These are phyloP conservation scores for Moelleriella libera DNA, from an alignment of 2,329 filamentous ascomycete species.

Conservation along the genomic window DNA sequence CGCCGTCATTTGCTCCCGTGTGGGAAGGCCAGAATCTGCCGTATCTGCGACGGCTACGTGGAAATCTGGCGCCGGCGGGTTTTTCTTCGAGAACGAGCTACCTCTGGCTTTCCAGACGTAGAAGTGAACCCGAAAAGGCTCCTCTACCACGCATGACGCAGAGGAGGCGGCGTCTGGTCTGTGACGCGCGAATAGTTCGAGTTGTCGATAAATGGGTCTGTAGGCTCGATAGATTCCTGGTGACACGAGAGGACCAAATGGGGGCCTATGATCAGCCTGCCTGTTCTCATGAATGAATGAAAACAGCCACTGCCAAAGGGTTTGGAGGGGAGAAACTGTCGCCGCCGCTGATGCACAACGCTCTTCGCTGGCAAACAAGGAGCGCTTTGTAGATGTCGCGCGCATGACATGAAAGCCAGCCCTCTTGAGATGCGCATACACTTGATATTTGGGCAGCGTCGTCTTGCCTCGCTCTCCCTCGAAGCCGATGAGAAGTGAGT, in stretches of 20 bases:
- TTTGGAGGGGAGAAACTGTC: constrained; percentile 8
- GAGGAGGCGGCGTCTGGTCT: constrained; percentile 29
- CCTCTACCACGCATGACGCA: constrained; percentile 10
- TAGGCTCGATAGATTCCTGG: constrained; percentile 55
- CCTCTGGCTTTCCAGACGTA: constrained; percentile 61
- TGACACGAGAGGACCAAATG: constrained; percentile 43
- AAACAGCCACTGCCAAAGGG: constrained; percentile 39
- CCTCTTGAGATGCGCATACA: constrained; percentile 74
- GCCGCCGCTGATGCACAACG: not conserved
- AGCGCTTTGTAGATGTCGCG: constrained; percentile 24
- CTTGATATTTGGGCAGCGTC: constrained; percentile 68
- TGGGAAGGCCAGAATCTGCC: constrained; percentile 55
- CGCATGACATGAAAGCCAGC: constrained; percentile 70
- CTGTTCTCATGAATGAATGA: constrained; percentile 23
- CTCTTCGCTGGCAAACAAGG: constrained; percentile 11
- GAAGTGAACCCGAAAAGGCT: constrained; percentile 61
- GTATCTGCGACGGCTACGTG: constrained; percentile 72
- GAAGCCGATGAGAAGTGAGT: constrained; percentile 66
- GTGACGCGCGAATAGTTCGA: constrained; percentile 61
- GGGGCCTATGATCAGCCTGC: constrained; percentile 5
- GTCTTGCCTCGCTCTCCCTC: constrained; percentile 47
- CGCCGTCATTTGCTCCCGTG: constrained; percentile 53
- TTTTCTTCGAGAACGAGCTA: constrained; percentile 61
- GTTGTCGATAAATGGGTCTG: constrained; percentile 58
- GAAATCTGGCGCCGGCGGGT: constrained; percentile 68